These are phyloP conservation scores for Coniochaeta sp. DNA, from an alignment of 2,329 filamentous ascomycete species.

Conservation along the genomic window DNA sequence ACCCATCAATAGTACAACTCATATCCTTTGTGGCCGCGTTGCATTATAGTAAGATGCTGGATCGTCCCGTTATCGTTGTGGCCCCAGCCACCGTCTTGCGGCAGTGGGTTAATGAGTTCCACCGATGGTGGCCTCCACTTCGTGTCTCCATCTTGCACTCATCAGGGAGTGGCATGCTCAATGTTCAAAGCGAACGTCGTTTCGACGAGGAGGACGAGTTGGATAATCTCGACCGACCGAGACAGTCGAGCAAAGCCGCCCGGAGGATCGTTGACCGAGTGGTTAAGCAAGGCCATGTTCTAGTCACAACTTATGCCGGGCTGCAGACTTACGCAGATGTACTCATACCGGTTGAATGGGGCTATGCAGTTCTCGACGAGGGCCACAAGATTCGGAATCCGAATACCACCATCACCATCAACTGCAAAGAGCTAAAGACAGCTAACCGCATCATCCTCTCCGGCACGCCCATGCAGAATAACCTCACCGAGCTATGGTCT, in stretches of 20 bases:
- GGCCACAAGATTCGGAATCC: slow-evolving; percentile 98
- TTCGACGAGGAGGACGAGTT: slow-evolving; percentile 46
- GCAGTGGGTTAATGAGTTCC: slow-evolving; percentile 98
- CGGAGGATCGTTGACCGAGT: slow-evolving; percentile 77
- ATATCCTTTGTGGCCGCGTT: slow-evolving; percentile 80
- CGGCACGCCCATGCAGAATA: slow-evolving; percentile 97
- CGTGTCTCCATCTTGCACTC: slow-evolving; percentile 92
- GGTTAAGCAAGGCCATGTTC: slow-evolving; percentile 75
- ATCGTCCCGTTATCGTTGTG: slow-evolving; percentile 81
- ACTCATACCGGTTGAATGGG: slow-evolving; percentile 79
- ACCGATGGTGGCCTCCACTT: slow-evolving; percentile 98
- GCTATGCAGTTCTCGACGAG: slow-evolving; percentile 89
- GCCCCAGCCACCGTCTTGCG: slow-evolving; percentile 91
- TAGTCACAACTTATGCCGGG: slow-evolving; percentile 93
- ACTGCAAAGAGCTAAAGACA: slow-evolving; percentile 89
- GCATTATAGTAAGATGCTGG: slow-evolving; percentile 82
- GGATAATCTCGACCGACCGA: slow-evolving; percentile 31
- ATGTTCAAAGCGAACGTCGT: slow-evolving; percentile 58
- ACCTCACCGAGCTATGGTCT: slow-evolving; percentile 90
- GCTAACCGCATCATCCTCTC: slow-evolving; percentile 88
- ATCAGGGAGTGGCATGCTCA: slow-evolving; percentile 93
- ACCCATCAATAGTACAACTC: slow-evolving; percentile 35
- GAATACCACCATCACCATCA: slow-evolving; percentile 88
- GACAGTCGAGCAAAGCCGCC: slow-evolving; percentile 59
- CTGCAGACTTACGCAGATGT: slow-evolving; percentile 86